Evolutionary conservation across 2,329 filamentous ascomycete species (phyloP).

Genomic region (Trichoderma polysporum): DNA sequence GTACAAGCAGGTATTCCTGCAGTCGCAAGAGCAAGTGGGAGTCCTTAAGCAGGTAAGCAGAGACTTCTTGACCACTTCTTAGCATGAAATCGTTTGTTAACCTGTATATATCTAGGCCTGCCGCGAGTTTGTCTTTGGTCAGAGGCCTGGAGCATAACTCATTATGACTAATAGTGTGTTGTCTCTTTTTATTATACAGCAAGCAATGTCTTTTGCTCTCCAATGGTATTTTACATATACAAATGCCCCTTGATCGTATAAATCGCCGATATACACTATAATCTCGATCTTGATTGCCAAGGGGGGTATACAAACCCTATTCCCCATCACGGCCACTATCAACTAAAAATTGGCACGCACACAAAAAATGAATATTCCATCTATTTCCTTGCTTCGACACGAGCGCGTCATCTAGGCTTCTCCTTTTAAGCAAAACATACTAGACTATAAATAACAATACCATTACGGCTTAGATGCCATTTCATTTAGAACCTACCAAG

Average conservation of each 20-base stretch:
- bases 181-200: background rate
- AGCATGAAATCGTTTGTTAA: background rate
- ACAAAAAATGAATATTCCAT: background rate
- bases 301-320: slow-evolving; percentile 2
- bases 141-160: background rate
- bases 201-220: background rate
- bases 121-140: slow-evolving; percentile 40
- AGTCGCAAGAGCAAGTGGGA: slow-evolving; percentile 74
- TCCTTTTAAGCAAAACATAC: background rate
- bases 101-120: slow-evolving; percentile 33
- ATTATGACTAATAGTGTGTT: background rate
- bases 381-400: background rate
- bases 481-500: background rate
- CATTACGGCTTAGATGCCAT: background rate
- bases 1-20: slow-evolving; percentile 82
- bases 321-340: background rate
- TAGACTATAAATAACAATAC: slow-evolving; percentile 12
- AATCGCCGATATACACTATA: background rate
- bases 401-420: slow-evolving; percentile 6
- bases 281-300: background rate
- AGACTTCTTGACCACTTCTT: no score
- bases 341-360: background rate
- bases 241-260: background rate
- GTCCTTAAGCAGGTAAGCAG: slow-evolving; percentile 60
- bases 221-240: background rate